Conservation (phyloP, 805 yeast species). For the Metschnikowia vanudenii region DNA sequence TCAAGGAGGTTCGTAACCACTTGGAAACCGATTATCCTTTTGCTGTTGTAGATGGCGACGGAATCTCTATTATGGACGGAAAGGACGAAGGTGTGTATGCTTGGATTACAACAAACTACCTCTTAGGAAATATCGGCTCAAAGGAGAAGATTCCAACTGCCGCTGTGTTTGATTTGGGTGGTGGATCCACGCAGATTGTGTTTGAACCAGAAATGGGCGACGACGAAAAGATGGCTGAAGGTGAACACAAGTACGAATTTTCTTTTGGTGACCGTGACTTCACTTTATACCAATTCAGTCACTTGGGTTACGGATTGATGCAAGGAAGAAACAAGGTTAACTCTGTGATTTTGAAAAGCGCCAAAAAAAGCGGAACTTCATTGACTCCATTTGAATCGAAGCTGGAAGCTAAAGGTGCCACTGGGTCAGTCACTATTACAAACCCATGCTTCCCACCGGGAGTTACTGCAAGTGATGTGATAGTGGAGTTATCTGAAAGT, state of each 20-base stretch:
- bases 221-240: slow-evolving; percentile 67
- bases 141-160: slow-evolving; percentile 78
- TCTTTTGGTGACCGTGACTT: slow-evolving; percentile 80
- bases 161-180: slow-evolving; percentile 97
- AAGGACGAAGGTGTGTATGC: slow-evolving; percentile 97
- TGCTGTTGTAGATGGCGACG: slow-evolving; percentile 84
- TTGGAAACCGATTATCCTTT: slow-evolving; percentile 84
- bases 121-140: slow-evolving; percentile 91
- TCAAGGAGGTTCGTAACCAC: slow-evolving; percentile 72
- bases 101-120: slow-evolving; percentile 94
- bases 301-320: slow-evolving; percentile 93
- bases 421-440: slow-evolving; percentile 46
- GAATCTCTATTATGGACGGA: slow-evolving; percentile 92
- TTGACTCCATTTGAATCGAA: slow-evolving; percentile 25
- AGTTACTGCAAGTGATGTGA: slow-evolving; percentile 53
- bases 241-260: slow-evolving; percentile 83
- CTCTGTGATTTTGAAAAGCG: slow-evolving; percentile 54
- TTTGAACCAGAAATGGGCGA: slow-evolving; percentile 82
- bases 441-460: slow-evolving; percentile 93
- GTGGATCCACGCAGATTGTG: slow-evolving; percentile 98
- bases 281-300: slow-evolving; percentile 87
- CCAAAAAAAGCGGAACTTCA: slow-evolving; percentile 32
- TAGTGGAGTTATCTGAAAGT: slow-evolving; percentile 51
- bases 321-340: slow-evolving; percentile 87
- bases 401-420: slow-evolving; percentile 37